Evolutionary conservation across 2,329 filamentous ascomycete genomes (phyloP).

Genomic region (Calycina herbarum): DNA sequence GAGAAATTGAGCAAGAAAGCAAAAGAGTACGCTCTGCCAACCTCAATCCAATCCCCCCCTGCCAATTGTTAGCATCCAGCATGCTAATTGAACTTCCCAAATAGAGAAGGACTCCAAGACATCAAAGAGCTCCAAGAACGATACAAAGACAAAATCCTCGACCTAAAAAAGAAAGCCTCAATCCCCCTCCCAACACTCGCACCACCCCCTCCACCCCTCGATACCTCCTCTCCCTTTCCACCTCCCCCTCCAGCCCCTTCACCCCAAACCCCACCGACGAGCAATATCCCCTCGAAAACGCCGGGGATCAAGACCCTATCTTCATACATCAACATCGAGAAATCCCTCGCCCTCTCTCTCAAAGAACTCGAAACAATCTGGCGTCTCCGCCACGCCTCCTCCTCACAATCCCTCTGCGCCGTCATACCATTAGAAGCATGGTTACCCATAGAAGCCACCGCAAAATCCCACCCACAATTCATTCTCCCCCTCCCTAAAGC

Average conservation of each 20-base stretch:
- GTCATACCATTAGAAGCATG: slow-evolving; percentile 75
- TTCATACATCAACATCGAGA: slow-evolving; percentile 76
- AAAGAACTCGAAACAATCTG: slow-evolving; percentile 87
- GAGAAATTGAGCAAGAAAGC: slow-evolving; percentile 84
- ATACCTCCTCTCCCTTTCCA: slow-evolving; percentile 35
- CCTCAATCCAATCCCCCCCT: background rate
- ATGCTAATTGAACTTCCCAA: background rate
- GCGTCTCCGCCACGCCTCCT: slow-evolving; percentile 80
- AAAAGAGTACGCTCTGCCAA: slow-evolving; percentile 49
- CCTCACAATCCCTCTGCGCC: slow-evolving; percentile 78
- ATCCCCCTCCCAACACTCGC: slow-evolving; percentile 44
- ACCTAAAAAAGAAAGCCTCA: slow-evolving; percentile 67
- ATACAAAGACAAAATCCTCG: slow-evolving; percentile 80
- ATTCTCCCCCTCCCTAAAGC: slow-evolving; percentile 79
- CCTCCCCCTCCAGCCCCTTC: slow-evolving; percentile 38
- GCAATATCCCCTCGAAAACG: slow-evolving; percentile 36
- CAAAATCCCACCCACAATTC: slow-evolving; percentile 79
- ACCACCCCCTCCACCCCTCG: slow-evolving; percentile 38
- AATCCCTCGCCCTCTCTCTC: slow-evolving; percentile 68
- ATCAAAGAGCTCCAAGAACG: slow-evolving; percentile 76
- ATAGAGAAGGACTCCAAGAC: slow-evolving; percentile 61
- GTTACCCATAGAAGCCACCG: slow-evolving; percentile 66
- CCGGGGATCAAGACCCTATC: slow-evolving; percentile 55
- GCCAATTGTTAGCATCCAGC: background rate
- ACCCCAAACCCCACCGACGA: slow-evolving; percentile 14